Evolutionary conservation across 768 basidiomycete species (phyloP).

Genomic region (Pulveroboletus sp.): DNA sequence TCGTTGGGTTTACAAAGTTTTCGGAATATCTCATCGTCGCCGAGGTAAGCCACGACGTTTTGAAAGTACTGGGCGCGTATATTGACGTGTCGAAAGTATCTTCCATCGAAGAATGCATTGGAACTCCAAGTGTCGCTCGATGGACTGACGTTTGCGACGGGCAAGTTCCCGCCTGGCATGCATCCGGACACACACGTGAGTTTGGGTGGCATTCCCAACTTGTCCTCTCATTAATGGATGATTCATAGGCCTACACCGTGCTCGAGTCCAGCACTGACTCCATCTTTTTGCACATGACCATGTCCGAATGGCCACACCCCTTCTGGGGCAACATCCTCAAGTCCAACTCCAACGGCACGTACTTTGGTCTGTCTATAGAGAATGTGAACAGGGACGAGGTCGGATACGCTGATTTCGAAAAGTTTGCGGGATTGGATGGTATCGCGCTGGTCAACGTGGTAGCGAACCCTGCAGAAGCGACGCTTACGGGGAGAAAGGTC

Average conservation of each 20-base stretch:
- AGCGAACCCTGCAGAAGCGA: constrained; percentile 73
- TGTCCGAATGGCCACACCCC: constrained; percentile 68
- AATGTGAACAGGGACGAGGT: constrained; percentile 86
- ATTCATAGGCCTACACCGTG: constrained; percentile 78
- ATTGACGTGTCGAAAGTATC: constrained; percentile 37
- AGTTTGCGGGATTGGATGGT: constrained; percentile 93
- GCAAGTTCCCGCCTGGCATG: constrained; percentile 89
- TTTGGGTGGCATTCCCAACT: constrained; percentile 3
- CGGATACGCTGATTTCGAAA: constrained; percentile 97
- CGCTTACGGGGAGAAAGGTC: constrained; percentile 65
- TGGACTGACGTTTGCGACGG: constrained; percentile 79
- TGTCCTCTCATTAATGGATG: neutral
- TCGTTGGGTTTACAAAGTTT: constrained; percentile 97
- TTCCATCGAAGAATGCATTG: constrained; percentile 54
- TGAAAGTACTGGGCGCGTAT: constrained; percentile 20
- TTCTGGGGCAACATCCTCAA: constrained; percentile 92
- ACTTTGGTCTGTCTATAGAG: constrained; percentile 84
- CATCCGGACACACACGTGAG: constrained; percentile 85
- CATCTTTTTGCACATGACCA: constrained; percentile 95
- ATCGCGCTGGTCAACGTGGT: constrained; percentile 94
- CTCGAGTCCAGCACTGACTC: constrained; percentile 92
- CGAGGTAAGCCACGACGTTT: constrained; percentile 52
- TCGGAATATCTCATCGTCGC: constrained; percentile 96
- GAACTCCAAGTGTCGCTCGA: constrained; percentile 92
- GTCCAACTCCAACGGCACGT: constrained; percentile 98